Evolutionary conservation across 306 rosid species (phyloP).

Genomic region (Trifolium subterraneum): DNA sequence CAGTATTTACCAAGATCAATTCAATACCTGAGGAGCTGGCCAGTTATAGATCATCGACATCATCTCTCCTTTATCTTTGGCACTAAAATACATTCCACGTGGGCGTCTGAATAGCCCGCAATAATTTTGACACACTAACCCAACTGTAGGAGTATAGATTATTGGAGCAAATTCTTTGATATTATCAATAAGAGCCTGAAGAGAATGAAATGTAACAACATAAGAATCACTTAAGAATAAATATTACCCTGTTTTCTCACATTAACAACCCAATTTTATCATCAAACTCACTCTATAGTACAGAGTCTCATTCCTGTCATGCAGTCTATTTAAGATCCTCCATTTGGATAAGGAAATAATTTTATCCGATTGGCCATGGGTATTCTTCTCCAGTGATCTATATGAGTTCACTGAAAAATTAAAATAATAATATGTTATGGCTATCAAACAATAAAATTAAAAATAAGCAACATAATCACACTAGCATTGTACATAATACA

Average conservation of each 20-base stretch:
- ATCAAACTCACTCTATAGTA: conserved; percentile 82
- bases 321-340: conserved; percentile 96
- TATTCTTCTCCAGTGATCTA: conserved; percentile 91
- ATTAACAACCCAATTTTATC: conserved; percentile 33
- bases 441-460: conserved; percentile 20
- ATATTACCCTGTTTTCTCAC: conserved; percentile 9
- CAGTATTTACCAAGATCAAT: conserved; percentile 30
- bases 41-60: conserved; percentile 99
- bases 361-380: conserved; percentile 68
- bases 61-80: conserved; percentile 99
- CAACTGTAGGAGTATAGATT: conserved; percentile 98
- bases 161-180: conserved; percentile 91
- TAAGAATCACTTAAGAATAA: conserved; percentile 34
- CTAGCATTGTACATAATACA: not conserved
- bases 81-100: conserved; percentile 99
- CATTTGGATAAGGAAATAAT: conserved; percentile 87
- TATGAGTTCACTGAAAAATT: conserved; percentile 77
- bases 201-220: conserved; percentile 33
- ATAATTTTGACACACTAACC: conserved; percentile 97
- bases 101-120: conserved; percentile 95
- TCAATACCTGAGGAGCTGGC: conserved; percentile 80
- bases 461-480: conserved; percentile 26
- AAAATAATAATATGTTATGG: not conserved
- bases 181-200: conserved; percentile 91
- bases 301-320: conserved; percentile 95